Base-by-base conservation (phyloP, 306 rosid species). In the Senna tora region DNA sequence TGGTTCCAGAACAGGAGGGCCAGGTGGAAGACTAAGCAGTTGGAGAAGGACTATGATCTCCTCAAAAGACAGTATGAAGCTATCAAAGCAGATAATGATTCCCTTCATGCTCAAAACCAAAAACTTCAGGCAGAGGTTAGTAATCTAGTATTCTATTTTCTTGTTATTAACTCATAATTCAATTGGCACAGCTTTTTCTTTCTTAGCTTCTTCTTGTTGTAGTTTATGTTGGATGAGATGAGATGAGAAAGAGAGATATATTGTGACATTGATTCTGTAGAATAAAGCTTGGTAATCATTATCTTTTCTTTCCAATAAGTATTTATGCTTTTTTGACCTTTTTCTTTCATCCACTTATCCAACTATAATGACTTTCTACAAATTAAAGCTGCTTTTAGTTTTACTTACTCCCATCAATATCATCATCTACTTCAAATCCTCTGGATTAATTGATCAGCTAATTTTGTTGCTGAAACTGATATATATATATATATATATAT, bases 1-100 rank as follows among this genome's bases (percentile, higher is more conserved):
- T 90, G 96, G 96, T 90, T 90, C 72, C 96, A 90, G 66, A 90
- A 90, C 84, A 87, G 96, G 20, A 87, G 96, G 32, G 96, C 96
- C 3, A 88, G 96, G 79, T 90, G 96, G 96, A 90, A 90, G 80
- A 90, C 96, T 22, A 90, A 90, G 80, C 96, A 90, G 69, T 64
- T 90, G 67, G 96, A 90, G 86, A 90, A 87, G 60, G 96, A 90
- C 64, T 87, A 87, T 50, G 96, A 90, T 77, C 61, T 85, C 56
- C 96, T 90, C n/a, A 90, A 85, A 63, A 74, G 93, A 62, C 96
- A 90, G 62, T 90, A 80, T 65, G 93, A 89, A n/a, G 82, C 88
- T 30, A 25, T 89, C 74, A 89, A 89, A 72, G 84, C 96, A 6
- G 90, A 89, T 17, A 89, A 89, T 70, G 92, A 89, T 58, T 75